Conservation (phyloP, 208 protist species). For the Borovskyia barvae region DNA sequence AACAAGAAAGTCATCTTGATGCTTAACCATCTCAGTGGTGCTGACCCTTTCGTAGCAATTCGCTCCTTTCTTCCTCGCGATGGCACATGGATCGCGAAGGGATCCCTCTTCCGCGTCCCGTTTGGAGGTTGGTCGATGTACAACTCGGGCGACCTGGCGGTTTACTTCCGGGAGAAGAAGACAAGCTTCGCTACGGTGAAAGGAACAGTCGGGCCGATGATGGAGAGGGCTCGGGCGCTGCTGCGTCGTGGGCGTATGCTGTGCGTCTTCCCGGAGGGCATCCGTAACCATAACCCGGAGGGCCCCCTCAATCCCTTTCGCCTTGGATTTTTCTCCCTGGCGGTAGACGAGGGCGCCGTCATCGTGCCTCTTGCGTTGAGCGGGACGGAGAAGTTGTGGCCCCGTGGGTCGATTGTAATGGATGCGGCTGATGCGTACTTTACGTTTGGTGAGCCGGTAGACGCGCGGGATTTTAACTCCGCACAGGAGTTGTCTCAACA, state of each 20-base stretch:
- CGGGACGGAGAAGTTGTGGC: slow-evolving; percentile 79
- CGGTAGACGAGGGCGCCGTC: slow-evolving; percentile 67
- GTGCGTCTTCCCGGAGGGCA: slow-evolving; percentile 85
- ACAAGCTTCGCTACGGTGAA: slow-evolving; percentile 74
- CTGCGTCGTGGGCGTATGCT: slow-evolving; percentile 75
- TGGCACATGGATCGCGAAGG: slow-evolving; percentile 80
- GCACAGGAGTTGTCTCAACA: slow-evolving; percentile 67
- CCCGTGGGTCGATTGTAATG: slow-evolving; percentile 45
- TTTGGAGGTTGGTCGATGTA: slow-evolving; percentile 81
- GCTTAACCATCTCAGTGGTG: slow-evolving; percentile 84
- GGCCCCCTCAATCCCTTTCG: slow-evolving; percentile 70
- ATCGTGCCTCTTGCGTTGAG: slow-evolving; percentile 83
- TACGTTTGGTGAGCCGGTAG: slow-evolving; percentile 71
- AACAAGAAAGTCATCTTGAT: slow-evolving; percentile 74
- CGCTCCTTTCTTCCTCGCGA: slow-evolving; percentile 74
- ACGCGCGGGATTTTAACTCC: slow-evolving; percentile 54
- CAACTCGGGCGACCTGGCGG: slow-evolving; percentile 73
- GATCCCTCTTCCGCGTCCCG: slow-evolving; percentile 74
- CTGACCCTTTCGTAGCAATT: slow-evolving; percentile 77
- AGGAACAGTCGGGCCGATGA: slow-evolving; percentile 76
- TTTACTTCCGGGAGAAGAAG: slow-evolving; percentile 76
- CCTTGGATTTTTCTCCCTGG: slow-evolving; percentile 80
- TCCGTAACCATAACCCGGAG: slow-evolving; percentile 66
- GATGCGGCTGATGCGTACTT: slow-evolving; percentile 58
- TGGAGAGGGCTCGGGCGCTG: slow-evolving; percentile 64